Conservation (phyloP, 257 asterid species). For the Penstemon davidsonii region DNA sequence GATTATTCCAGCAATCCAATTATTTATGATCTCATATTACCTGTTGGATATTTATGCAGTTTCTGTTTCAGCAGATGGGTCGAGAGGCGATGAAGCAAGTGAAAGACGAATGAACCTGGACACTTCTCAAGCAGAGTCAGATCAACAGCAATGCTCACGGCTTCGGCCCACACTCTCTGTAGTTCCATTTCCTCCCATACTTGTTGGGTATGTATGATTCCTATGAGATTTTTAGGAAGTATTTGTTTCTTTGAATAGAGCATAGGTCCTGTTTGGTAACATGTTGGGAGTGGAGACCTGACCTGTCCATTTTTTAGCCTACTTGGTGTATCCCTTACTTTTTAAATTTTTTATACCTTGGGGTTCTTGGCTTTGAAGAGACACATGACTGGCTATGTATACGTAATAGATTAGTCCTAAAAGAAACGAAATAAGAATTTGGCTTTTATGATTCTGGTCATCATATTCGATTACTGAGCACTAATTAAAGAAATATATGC, state of each 20-base stretch:
- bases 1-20: constrained; percentile 25
- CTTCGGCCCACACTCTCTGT: constrained; percentile 81
- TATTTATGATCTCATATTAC: constrained; percentile 18
- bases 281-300: constrained; percentile 1
- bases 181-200: constrained; percentile 94
- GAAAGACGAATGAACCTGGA: constrained; percentile 50
- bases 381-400: background rate
- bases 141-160: constrained; percentile 68
- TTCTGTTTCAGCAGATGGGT: constrained; percentile 59
- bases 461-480: background rate
- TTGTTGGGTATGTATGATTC: constrained; percentile 76
- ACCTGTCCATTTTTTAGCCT: background rate
- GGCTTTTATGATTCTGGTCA: constrained; percentile 4
- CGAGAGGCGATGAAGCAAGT: constrained; percentile 64
- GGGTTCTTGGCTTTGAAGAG: constrained; percentile 1
- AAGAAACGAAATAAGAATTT: background rate
- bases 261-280: constrained; percentile 9
- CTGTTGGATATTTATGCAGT: constrained; percentile 32
- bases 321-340: background rate
- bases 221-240: constrained; percentile 2
- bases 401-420: background rate
- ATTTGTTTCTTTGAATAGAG: constrained; percentile 16
- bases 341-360: background rate
- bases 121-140: constrained; percentile 56
- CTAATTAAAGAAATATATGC: background rate